phyloP scores from a whole-genome alignment of 2,329 filamentous ascomycete genomes.

The Eutypella sp. region DNA sequence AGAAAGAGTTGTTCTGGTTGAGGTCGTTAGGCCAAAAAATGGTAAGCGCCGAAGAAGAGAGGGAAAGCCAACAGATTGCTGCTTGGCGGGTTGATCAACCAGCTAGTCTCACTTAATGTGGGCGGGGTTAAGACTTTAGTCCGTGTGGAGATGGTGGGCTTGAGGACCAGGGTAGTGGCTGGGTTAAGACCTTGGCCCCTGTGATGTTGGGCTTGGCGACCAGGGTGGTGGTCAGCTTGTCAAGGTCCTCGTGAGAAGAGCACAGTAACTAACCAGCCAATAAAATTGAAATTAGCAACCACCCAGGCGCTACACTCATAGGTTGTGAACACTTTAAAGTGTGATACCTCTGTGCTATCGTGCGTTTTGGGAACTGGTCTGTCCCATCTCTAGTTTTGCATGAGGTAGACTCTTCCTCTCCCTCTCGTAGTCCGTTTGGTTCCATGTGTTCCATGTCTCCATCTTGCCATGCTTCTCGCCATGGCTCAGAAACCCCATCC shows the following conservation, averaged over 20 bases:
- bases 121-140: too few species aligned
- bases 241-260: too few species aligned
- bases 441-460: not conserved
- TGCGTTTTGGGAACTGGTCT: not conserved
- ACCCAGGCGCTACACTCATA: not conserved
- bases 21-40: not conserved
- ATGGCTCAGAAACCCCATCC: not conserved
- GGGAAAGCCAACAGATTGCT: too few species aligned
- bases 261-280: too few species aligned
- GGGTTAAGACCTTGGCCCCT: too few species aligned
- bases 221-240: too few species aligned
- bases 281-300: not conserved
- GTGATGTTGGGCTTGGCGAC: too few species aligned
- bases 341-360: not conserved
- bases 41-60: not conserved
- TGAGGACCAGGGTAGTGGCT: too few species aligned
- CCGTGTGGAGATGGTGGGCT: too few species aligned
- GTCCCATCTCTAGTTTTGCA: not conserved
- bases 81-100: too few species aligned
- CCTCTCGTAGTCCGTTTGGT: too few species aligned
- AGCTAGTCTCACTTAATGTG: too few species aligned
- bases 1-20: not conserved
- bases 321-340: not conserved
- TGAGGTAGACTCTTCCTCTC: not conserved
- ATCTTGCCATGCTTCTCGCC: not conserved